phyloP scores from a whole-genome alignment of 352 stramenopile genomes.

The Aphanomyces invadans region DNA sequence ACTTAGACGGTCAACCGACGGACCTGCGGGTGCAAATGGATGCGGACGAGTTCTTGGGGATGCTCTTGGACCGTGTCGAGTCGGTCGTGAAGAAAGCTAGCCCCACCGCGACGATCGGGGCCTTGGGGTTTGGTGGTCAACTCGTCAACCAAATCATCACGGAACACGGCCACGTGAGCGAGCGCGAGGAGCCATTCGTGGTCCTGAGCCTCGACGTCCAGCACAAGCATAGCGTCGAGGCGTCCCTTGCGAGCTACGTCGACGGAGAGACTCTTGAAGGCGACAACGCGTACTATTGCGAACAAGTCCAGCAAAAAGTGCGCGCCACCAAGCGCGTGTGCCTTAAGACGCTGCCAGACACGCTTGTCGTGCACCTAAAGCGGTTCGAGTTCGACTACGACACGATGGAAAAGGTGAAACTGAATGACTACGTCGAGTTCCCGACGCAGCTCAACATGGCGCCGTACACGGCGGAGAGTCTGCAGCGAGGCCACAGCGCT shows the following conservation, averaged over 20 bases:
- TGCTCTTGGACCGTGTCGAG: constrained; percentile 73
- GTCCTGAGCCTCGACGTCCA: constrained; percentile 72
- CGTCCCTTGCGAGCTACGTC: constrained; percentile 63
- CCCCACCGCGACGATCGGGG: constrained; percentile 2
- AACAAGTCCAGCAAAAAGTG: constrained; percentile 58
- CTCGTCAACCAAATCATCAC: constrained; percentile 82
- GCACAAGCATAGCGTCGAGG: constrained; percentile 50
- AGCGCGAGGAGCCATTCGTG: constrained; percentile 80
- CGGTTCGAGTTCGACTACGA: constrained; percentile 88
- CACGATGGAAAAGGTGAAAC: constrained; percentile 82
- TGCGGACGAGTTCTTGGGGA: constrained; percentile 72
- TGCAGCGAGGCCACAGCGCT: neutral
- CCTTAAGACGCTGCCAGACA: constrained; percentile 67
- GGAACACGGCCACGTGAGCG: constrained; percentile 62
- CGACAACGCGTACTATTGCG: constrained; percentile 75
- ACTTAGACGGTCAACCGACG: constrained; percentile 64
- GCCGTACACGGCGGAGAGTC: constrained; percentile 64
- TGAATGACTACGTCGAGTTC: constrained; percentile 81
- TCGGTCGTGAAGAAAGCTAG: constrained; percentile 29
- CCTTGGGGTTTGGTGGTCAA: constrained; percentile 56
- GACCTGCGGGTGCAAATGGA: constrained; percentile 76
- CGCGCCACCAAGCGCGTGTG: constrained; percentile 75
- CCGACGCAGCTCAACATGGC: constrained; percentile 85
- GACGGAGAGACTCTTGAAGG: constrained; percentile 64
- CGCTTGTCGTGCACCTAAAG: constrained; percentile 78